Evolutionary conservation across 2,329 filamentous ascomycete genomes (phyloP), one percentile per base, ranked within the genome.

Genomic region (Aspergillus costaricaensis): DNA sequence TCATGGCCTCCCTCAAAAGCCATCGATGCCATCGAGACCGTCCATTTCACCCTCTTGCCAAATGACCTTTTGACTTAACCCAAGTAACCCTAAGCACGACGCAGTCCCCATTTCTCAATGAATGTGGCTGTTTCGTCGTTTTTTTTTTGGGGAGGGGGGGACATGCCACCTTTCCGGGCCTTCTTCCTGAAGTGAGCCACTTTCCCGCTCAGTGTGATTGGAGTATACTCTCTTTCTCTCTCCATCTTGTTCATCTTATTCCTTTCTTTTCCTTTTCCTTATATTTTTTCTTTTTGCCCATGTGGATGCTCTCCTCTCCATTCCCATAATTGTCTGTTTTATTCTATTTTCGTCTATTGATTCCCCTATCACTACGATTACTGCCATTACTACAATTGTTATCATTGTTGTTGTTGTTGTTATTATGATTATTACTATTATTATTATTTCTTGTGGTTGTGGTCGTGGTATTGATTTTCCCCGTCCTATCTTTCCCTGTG

Each of bases 1-100:
- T 58, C 56, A 58, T 43, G 38, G 10, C 21, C 38, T 21, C 17
- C 41, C 52, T 12, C 12, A 47, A 23, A 58, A 54, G 49, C 49
- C 49, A 38, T 58, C 50, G 25, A 51, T 58, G 50, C 49, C 21
- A 58, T 55, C 25, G 52, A 55, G 39, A 43, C 39, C 52, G 7
- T 44, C 39, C 25, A 27, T 32, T 55, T 44, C 23, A 25, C 25
- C 12, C 39, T 21, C 19, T 38, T 53, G 38, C 50, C 32, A 39
- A 53, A 23, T n/a, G 32, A 23, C 19, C 50, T 39, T 39, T 32
- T 17, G 47, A 49, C n/a, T 49, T 30, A 49, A 30, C 30, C 12
- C 23, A 21, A n/a, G 47, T 49, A 49, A 49, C 47, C 47, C 47
- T 49, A 49, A 49, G 47, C 25, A 49, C 23, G n/a, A 25, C n/a